Conservation (phyloP, 169 alveolate genomes). For the Perkinsus olseni region DNA sequence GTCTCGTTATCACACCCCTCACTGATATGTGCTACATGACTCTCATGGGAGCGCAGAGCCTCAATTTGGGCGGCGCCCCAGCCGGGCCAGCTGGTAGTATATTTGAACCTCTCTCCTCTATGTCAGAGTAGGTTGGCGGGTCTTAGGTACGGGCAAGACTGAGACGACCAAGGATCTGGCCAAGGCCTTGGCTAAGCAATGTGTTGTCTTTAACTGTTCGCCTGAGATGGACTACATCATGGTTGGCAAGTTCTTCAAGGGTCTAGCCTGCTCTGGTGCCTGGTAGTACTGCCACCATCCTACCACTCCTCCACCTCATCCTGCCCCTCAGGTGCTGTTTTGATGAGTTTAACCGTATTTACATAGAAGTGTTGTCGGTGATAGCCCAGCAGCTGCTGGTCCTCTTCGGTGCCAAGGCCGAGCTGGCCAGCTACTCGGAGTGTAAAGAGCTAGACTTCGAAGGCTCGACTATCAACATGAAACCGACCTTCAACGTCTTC, state of each 20-base stretch:
- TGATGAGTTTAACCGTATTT: conserved; percentile 85
- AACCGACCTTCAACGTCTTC: conserved; percentile 89
- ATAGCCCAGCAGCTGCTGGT: conserved; percentile 31
- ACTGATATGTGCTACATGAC: conserved; percentile 93
- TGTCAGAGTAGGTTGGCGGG: neutral
- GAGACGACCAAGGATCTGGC: conserved; percentile 95
- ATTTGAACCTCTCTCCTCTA: neutral
- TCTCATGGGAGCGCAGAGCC: conserved; percentile 84
- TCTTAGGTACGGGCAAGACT: conserved; percentile 89
- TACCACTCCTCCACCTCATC: neutral
- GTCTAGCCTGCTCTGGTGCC: neutral
- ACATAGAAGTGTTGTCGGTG: conserved; percentile 80
- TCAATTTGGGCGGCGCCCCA: conserved; percentile 67
- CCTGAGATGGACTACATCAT: conserved; percentile 91
- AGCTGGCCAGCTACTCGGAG: neutral
- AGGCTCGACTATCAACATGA: conserved; percentile 68
- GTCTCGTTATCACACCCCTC: conserved; percentile 91
- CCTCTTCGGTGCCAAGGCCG: conserved; percentile 66
- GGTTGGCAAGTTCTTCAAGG: conserved; percentile 77
- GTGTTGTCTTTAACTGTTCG: conserved; percentile 90
- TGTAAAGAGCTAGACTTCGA: conserved; percentile 75
- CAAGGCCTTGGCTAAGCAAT: conserved; percentile 88
- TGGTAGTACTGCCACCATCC: conserved; percentile 45
- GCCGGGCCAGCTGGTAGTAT: neutral
- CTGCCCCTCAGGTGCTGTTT: conserved; percentile 74